Evolutionary conservation across 345 rosid genomes (phyloP).

Genomic region (Noccaea bulbosa): DNA sequence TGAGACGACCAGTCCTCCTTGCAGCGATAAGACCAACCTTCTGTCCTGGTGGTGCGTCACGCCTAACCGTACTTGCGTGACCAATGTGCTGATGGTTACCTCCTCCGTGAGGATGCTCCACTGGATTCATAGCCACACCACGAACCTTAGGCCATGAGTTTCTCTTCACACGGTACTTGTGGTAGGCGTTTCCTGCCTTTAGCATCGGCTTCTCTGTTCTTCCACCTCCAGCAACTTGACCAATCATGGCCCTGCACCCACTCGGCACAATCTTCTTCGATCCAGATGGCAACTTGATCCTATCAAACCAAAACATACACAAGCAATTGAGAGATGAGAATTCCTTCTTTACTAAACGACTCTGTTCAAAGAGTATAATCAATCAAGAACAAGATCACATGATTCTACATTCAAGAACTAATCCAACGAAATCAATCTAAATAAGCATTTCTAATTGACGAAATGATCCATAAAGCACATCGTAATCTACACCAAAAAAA

Average conservation of each 20-base stretch:
- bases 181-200: constrained; percentile 80
- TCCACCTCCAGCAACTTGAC: constrained; percentile 82
- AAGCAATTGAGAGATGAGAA: too few species aligned
- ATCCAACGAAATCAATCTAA: too few species aligned
- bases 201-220: constrained; percentile 80
- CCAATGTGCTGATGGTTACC: constrained; percentile 88
- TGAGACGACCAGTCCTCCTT: constrained; percentile 74
- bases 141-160: constrained; percentile 88
- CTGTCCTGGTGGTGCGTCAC: constrained; percentile 76
- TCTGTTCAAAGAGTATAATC: too few species aligned
- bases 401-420: too few species aligned
- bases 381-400: too few species aligned
- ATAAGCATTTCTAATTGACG: not conserved
- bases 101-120: constrained; percentile 85
- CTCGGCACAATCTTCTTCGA: constrained; percentile 72
- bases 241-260: constrained; percentile 77
- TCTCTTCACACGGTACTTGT: constrained; percentile 73
- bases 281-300: constrained; percentile 82
- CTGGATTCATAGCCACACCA: constrained; percentile 90
- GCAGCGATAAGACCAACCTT: constrained; percentile 87
- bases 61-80: constrained; percentile 70
- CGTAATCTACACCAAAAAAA: not conserved
- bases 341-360: too few species aligned
- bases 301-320: constrained; percentile 22
- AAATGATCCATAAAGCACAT: not conserved